phyloP scores from a whole-genome alignment of 164 flowering plant species.

The Echeveria elegans region DNA sequence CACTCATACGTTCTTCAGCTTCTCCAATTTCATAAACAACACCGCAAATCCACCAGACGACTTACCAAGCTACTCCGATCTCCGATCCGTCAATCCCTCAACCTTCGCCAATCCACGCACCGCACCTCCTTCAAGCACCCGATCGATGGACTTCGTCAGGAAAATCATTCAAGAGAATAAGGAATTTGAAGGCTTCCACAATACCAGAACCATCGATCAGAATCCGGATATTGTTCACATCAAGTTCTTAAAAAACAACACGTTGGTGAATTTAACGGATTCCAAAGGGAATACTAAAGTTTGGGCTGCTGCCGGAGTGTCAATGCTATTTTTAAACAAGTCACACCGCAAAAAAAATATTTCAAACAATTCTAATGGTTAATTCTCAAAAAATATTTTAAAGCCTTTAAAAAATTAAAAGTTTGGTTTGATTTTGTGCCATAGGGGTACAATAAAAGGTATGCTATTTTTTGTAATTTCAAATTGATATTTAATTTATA shows the following conservation, averaged over 20 bases:
- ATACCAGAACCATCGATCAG: constrained; percentile 1
- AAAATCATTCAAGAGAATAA: background rate
- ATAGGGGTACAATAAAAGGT: too few relatives aligned
- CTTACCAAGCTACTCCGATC: background rate
- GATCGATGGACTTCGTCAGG: constrained; percentile 4
- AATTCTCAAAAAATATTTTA: too few relatives aligned
- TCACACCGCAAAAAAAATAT: too few relatives aligned
- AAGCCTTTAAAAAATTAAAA: too few relatives aligned
- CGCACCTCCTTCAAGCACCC: background rate
- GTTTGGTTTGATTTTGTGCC: too few relatives aligned
- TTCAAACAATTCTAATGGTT: too few relatives aligned
- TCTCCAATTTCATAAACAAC: background rate
- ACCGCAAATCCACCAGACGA: background rate
- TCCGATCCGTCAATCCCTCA: background rate
- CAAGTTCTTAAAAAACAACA: background rate
- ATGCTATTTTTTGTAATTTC: too few relatives aligned
- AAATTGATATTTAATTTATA: too few relatives aligned
- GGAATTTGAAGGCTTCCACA: background rate
- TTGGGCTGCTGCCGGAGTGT: background rate
- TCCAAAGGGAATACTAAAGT: background rate
- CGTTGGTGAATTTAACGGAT: background rate
- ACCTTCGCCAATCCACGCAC: too few relatives aligned
- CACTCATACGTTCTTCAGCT: background rate
- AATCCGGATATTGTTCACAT: background rate
- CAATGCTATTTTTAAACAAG: too few relatives aligned